These are phyloP conservation scores for Phascolomyces articulosus DNA, from an alignment of 371 early-diverging fungal species.

Conservation along the genomic window DNA sequence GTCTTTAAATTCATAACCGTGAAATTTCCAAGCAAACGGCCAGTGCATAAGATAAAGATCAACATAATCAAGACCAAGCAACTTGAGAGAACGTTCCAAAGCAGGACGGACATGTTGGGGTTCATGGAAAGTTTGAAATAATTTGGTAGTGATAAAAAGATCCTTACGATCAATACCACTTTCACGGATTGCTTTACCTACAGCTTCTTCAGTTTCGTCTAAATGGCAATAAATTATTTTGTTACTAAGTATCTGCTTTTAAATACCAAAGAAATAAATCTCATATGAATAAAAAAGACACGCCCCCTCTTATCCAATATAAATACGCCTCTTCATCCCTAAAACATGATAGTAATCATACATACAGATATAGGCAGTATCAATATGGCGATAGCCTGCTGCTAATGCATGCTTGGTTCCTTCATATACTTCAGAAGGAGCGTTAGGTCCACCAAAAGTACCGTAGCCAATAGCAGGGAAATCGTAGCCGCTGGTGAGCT, in stretches of 20 bases:
- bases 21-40: conserved; percentile 45
- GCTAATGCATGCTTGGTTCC: conserved; percentile 40
- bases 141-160: conserved; percentile 64
- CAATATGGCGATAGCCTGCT: conserved; percentile 42
- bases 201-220: conserved; percentile 69
- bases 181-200: conserved; percentile 69
- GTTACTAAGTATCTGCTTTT: too few species aligned
- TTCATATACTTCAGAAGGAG: conserved; percentile 37
- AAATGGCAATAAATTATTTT: not conserved
- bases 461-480: conserved; percentile 47
- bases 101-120: conserved; percentile 54
- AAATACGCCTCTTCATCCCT: too few species aligned
- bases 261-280: too few species aligned
- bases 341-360: not conserved
- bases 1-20: conserved; percentile 30
- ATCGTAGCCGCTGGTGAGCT: conserved; percentile 40
- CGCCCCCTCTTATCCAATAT: too few species aligned
- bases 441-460: conserved; percentile 45
- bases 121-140: conserved; percentile 77
- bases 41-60: conserved; percentile 87
- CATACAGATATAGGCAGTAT: conserved; percentile 47
- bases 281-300: too few species aligned
- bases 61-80: conserved; percentile 80
- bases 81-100: conserved; percentile 61
- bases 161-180: conserved; percentile 63